A percentile compares a stretch with the other conserved stretches of the same genome.
Conservation (phyloP, 192 early-diverging fungal genomes). For the Linnemannia schmuckeri region DNA sequence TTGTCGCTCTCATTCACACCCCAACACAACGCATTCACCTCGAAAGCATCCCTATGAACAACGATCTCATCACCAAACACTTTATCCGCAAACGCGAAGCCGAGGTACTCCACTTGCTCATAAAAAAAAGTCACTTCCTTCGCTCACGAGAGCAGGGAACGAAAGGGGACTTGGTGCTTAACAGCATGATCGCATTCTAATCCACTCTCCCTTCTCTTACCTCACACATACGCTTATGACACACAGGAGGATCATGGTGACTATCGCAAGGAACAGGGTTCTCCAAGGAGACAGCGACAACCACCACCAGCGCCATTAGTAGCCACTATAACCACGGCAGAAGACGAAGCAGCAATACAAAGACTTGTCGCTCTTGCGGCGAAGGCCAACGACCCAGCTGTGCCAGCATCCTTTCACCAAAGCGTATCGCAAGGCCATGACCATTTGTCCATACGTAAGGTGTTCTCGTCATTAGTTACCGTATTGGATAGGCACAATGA, state of each 20-base stretch:
- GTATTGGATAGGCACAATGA: neutral
- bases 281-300: neutral
- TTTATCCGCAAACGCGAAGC: neutral
- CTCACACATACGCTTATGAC: neutral
- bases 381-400: neutral
- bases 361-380: neutral
- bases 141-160: neutral
- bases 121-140: neutral
- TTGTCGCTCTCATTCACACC: neutral
- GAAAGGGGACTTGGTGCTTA: too few relatives aligned
- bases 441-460: neutral
- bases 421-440: neutral
- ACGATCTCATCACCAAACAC: slow-evolving; percentile 3
- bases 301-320: neutral
- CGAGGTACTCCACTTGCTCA: neutral
- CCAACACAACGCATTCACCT: neutral
- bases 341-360: neutral
- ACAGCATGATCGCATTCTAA: neutral
- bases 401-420: neutral
- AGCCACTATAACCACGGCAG: neutral
- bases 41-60: neutral
- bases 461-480: neutral
- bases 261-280: neutral
- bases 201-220: neutral
- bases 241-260: neutral